Evolutionary conservation across 2,329 filamentous ascomycete species (phyloP).

Genomic region (Dichotomopilus funicola): DNA sequence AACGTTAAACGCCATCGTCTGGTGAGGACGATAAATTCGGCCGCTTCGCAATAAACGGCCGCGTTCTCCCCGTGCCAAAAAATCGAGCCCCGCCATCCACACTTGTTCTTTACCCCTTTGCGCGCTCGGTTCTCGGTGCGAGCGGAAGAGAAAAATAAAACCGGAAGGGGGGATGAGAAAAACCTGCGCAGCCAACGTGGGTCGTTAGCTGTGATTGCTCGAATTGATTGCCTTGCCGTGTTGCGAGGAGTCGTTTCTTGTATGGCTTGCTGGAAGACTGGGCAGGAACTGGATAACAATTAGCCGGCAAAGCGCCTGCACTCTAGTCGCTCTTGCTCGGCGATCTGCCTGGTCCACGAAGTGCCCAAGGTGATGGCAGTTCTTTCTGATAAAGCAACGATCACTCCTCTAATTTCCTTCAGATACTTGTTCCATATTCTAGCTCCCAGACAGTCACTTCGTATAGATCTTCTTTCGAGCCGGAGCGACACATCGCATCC

Average conservation of each 20-base stretch:
- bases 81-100: too few relatives aligned
- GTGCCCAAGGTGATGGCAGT: constrained; percentile 12
- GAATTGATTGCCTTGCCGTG: constrained; percentile 13
- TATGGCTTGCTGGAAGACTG: too few relatives aligned
- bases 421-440: not conserved
- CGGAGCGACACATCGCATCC: too few relatives aligned
- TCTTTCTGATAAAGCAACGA: constrained; percentile 13
- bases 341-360: not conserved
- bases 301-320: constrained; percentile 3
- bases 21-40: not conserved
- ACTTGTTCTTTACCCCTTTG: too few relatives aligned
- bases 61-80: not conserved
- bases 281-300: too few relatives aligned
- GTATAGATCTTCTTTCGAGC: too few relatives aligned
- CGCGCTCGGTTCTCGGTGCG: constrained; percentile 5
- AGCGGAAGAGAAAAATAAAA: not conserved
- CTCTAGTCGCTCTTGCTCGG: constrained; percentile 9
- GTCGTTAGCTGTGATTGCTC: constrained; percentile 10
- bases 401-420: constrained; percentile 3
- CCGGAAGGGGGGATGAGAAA: not conserved
- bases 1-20: not conserved
- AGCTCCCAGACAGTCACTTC: too few relatives aligned
- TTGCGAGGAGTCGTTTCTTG: too few relatives aligned
- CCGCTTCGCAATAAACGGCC: constrained; percentile 8
- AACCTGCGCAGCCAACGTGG: constrained; percentile 10